These are phyloP conservation scores for Carex pumila DNA, from an alignment of 176 grass and related monocot genomes.

Conservation along the genomic window DNA sequence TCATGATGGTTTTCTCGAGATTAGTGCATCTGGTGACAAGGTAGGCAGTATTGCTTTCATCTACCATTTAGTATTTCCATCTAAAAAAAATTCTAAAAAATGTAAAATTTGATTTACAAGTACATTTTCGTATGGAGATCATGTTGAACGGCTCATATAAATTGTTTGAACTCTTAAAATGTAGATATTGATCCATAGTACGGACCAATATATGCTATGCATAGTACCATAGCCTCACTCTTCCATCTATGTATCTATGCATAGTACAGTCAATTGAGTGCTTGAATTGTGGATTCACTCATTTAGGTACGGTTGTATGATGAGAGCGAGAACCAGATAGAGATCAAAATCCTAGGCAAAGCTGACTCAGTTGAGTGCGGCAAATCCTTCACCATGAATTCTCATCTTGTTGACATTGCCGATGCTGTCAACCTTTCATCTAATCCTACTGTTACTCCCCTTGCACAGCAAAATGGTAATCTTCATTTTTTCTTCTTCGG, in stretches of 20 bases:
- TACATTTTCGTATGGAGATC: too few relatives aligned
- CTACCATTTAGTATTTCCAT: neutral
- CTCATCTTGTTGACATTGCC: constrained; percentile 72
- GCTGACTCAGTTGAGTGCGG: constrained; percentile 36
- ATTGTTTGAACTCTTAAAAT: too few relatives aligned
- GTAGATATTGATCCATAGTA: too few relatives aligned
- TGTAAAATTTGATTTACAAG: too few relatives aligned
- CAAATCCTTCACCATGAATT: constrained; percentile 38
- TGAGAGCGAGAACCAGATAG: constrained; percentile 50
- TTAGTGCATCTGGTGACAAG: constrained; percentile 42
- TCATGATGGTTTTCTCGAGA: constrained; percentile 52
- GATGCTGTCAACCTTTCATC: neutral
- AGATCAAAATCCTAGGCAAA: constrained; percentile 42
- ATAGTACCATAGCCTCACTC: too few relatives aligned
- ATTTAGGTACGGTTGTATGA: constrained; percentile 40
- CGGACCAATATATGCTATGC: too few relatives aligned
- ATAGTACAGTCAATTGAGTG: neutral
- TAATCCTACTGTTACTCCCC: neutral
- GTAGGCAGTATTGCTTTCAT: neutral
- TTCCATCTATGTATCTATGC: neutral
- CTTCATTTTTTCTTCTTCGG: neutral
- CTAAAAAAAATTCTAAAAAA: neutral
- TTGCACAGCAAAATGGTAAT: neutral
- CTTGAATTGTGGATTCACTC: neutral
- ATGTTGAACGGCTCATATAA: too few relatives aligned